Evolutionary conservation across 805 yeast genomes (phyloP), one percentile per base, ranked within the genome.

Genomic region (Hanseniaspora nectarophila): DNA sequence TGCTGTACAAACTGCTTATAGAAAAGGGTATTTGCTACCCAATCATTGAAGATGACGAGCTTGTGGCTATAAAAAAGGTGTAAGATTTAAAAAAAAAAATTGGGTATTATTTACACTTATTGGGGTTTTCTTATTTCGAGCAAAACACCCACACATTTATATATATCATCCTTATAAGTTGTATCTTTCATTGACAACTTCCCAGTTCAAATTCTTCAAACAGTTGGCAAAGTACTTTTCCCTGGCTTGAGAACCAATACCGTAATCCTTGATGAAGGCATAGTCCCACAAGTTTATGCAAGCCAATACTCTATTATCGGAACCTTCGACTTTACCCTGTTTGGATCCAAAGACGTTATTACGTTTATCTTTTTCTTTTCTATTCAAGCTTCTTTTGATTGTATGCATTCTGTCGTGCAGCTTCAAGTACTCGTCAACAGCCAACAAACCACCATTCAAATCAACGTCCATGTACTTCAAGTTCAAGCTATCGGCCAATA

Each of bases 271-370:
- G 43, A 87, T 60, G 65, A 82, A 92, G n/a, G 95, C 86, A 57
- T 80, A 77, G 65, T 90, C 95, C 95, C 97, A 89, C 58, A 84
- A 74, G 66, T 81, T 86, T 57, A 88, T 73, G 47, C 80, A 84
- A 58, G 92, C 73, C 43, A 92, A 68, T 6, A 47, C 29, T 37
- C 43, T 47, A 8, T 39, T 31, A 2, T 40, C 40, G 3, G 51
- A 47, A 2, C 51, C 51, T 23, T 92, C 95, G 12, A 47, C 24
- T 13, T 40, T 39, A 4, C 51, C 51, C 31, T 47, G 45, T 4
- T 40, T 29, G 15, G 26, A 16, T 7, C 42, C 42, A 23, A 39
- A 21, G 20, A 31, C 42, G 7, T 8, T n/a, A 10, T 28, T 21
- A 18, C 18, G n/a, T 15, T 39, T 39, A 12, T 26, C 28, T 29